Evolutionary conservation across 192 early-diverging fungal genomes (phyloP).

Genomic region (Backusella australiensis): DNA sequence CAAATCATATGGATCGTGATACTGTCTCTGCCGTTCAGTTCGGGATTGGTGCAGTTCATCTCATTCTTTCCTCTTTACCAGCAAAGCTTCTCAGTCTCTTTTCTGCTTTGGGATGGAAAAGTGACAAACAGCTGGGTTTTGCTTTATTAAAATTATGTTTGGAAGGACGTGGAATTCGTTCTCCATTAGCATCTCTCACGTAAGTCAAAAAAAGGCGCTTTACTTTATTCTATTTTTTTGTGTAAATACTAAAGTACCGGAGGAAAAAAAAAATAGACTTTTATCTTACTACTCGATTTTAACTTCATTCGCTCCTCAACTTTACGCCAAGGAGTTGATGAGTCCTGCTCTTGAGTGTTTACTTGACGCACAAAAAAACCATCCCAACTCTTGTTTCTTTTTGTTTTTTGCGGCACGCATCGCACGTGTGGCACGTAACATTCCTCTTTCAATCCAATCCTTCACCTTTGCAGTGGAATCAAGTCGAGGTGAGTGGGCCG

Average conservation of each 20-base stretch:
- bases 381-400: slow-evolving; percentile 48
- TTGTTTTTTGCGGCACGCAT: slow-evolving; percentile 46
- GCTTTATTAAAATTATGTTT: slow-evolving; percentile 43
- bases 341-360: slow-evolving; percentile 17
- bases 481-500: slow-evolving; percentile 27
- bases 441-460: slow-evolving; percentile 22
- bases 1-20: slow-evolving; percentile 45
- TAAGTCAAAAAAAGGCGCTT: slow-evolving; percentile 27
- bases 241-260: not conserved
- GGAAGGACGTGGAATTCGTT: slow-evolving; percentile 45
- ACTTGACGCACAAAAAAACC: slow-evolving; percentile 18
- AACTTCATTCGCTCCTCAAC: slow-evolving; percentile 28
- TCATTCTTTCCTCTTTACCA: slow-evolving; percentile 47
- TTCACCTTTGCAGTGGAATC: slow-evolving; percentile 19
- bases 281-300: slow-evolving; percentile 26
- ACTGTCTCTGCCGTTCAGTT: slow-evolving; percentile 50
- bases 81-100: slow-evolving; percentile 44
- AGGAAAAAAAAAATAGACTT: slow-evolving; percentile 10
- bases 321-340: slow-evolving; percentile 11
- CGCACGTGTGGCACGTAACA: slow-evolving; percentile 31
- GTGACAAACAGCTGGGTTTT: slow-evolving; percentile 49
- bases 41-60: slow-evolving; percentile 41
- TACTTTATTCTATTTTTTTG: not conserved
- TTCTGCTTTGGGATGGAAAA: slow-evolving; percentile 47
- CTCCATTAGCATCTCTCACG: slow-evolving; percentile 51